Percentiles rank a stretch among this genome's conserved stretches.
These are phyloP conservation scores for Aphanoascus verrucosus DNA, from an alignment of 2,329 filamentous ascomycete genomes.

Conservation along the genomic window DNA sequence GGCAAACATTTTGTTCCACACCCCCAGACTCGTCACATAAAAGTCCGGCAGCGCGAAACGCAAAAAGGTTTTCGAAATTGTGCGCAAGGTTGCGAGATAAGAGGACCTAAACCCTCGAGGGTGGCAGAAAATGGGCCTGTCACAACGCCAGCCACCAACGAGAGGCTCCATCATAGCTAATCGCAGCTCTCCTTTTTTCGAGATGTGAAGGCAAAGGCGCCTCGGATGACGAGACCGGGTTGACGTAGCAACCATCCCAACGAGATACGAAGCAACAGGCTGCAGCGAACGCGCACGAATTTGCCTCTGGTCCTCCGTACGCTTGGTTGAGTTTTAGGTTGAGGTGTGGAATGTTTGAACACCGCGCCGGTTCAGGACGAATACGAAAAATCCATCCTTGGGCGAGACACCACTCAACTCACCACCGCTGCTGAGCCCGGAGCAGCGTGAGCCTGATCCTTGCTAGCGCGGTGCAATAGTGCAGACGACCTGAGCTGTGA, in stretches of 20 bases:
- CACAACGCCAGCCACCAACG: background rate
- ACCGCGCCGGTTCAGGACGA: background rate
- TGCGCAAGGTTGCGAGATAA: background rate
- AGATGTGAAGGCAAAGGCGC: background rate
- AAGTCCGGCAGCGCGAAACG: background rate
- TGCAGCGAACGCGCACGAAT: background rate
- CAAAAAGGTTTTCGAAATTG: background rate
- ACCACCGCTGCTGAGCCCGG: background rate
- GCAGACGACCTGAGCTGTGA: conserved; percentile 2
- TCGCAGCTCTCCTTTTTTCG: background rate
- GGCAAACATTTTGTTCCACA: background rate
- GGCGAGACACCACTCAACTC: background rate
- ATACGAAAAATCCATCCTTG: background rate
- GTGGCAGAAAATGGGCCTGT: background rate
- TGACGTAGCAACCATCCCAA: conserved; percentile 10
- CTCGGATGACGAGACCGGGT: conserved; percentile 6
- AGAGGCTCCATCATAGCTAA: background rate
- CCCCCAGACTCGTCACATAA: background rate
- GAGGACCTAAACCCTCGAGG: background rate
- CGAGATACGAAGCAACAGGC: background rate
- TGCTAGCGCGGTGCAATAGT: background rate
- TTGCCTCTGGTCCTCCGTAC: background rate
- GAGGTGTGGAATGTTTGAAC: background rate
- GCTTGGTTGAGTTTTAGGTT: background rate
- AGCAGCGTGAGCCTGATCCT: background rate